Percentiles rank a stretch among this genome's conserved stretches.
phyloP scores from a whole-genome alignment of 164 flowering plant species.

The Chloranthus sessilifolius region DNA sequence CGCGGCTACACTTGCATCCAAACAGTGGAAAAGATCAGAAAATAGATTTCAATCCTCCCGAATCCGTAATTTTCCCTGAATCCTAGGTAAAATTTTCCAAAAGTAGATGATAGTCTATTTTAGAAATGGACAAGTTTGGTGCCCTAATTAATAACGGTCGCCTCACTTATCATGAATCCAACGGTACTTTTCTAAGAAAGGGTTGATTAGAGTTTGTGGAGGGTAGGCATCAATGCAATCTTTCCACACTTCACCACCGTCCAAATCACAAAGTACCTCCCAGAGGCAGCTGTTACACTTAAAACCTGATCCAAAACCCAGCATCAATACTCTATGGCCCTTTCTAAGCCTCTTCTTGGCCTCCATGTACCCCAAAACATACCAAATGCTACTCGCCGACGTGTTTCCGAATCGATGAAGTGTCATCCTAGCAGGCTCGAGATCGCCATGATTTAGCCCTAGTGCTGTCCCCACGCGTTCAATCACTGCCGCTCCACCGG shows the following conservation, averaged over 20 bases:
- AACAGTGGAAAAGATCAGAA: no score
- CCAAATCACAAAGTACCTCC: constrained; percentile 5
- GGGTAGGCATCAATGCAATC: constrained; percentile 9
- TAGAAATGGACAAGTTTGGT: no score
- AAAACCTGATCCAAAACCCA: constrained; percentile 9
- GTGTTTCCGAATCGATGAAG: constrained; percentile 12
- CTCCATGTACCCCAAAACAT: constrained; percentile 7
- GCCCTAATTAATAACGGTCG: no score
- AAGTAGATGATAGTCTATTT: no score
- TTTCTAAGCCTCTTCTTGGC: constrained; percentile 10
- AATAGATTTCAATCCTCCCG: no score
- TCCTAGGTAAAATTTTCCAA: no score
- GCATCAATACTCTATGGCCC: not conserved
- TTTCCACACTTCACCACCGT: constrained; percentile 5
- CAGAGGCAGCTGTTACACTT: constrained; percentile 11
- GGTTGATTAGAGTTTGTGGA: not conserved
- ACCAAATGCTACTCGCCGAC: constrained; percentile 9
- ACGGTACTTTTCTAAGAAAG: constrained; percentile 1
- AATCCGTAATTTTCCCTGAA: no score
- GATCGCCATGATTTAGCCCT: not conserved
- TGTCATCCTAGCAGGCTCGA: constrained; percentile 11
- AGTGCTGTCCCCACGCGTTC: constrained; percentile 5
- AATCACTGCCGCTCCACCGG: constrained; percentile 10
- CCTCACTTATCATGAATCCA: not conserved
- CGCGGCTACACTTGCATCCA: no score